phyloP scores from a whole-genome alignment of 1,139 yeast genomes.

The Candida tetrigidarum region DNA sequence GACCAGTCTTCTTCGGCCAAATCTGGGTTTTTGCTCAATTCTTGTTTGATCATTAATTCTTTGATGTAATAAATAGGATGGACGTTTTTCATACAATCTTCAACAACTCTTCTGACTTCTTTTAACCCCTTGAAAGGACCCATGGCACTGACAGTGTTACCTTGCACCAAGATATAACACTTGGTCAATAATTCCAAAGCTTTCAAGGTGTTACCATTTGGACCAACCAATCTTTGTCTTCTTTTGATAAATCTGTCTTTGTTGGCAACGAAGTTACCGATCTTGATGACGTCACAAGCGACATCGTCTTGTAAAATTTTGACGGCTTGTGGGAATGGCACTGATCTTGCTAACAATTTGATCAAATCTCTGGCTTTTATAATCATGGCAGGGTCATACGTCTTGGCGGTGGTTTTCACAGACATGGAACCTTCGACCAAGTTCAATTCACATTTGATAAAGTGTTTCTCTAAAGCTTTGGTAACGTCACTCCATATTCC shows the following conservation, averaged over 20 bases:
- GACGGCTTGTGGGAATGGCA: conserved; percentile 96
- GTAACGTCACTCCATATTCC: conserved; percentile 96
- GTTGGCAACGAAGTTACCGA: conserved; percentile 85
- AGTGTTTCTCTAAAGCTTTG: conserved; percentile 69
- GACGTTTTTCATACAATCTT: conserved; percentile 94
- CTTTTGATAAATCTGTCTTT: conserved; percentile 95
- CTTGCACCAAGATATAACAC: conserved; percentile 95
- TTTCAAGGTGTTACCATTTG: conserved; percentile 94
- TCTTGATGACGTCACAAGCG: conserved; percentile 96
- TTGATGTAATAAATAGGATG: conserved; percentile 98
- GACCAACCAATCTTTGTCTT: conserved; percentile 96
- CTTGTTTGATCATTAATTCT: conserved; percentile 97
- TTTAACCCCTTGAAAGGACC: conserved; percentile 95
- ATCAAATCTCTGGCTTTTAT: conserved; percentile 94
- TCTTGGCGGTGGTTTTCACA: conserved; percentile 92
- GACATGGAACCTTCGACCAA: conserved; percentile 98
- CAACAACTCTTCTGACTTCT: conserved; percentile 91
- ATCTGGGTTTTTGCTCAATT: conserved; percentile 92
- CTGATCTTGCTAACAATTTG: conserved; percentile 92
- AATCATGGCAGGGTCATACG: conserved; percentile 93
- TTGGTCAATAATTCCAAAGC: conserved; percentile 92
- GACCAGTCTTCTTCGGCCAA: conserved; percentile 97
- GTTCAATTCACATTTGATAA: conserved; percentile 81
- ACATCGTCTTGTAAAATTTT: conserved; percentile 89
- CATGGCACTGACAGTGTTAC: conserved; percentile 97